Base-by-base conservation (phyloP, 352 stramenopile species). In the Pythium coloratum region DNA sequence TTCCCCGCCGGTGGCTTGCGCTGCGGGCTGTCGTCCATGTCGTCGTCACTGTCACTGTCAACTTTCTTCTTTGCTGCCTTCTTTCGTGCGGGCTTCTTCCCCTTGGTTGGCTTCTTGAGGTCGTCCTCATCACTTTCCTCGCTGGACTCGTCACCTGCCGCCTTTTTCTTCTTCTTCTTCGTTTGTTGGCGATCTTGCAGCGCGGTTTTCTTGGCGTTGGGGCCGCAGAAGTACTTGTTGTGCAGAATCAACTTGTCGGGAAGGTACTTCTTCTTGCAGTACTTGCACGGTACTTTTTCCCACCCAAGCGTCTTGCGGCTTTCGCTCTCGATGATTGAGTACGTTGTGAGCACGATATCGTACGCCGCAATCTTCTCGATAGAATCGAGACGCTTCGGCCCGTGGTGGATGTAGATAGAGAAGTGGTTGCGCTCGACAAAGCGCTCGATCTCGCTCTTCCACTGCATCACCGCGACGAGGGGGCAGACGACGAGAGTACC, bases 191-290 rank as follows among this genome's bases (percentile, higher is more conserved):
- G 89, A 59, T 94, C 76, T 79, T 99, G 97, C 0, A 97, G 82
- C 33, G 85, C 84, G 0, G 97, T 99, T 57, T 96, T 96, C 76
- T 96, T 89, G 2, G 97, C 97, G 62, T 92, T 84, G 56, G 98
- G 97, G 5, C 98, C 97, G 75, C 98, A 99, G 76, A 99, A 99
- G 66, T 99, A 99, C 71, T 98, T 99, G 73, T 96, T 92, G 73
- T 97, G 90, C 10, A 92, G 64, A 14, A 95, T 69, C 28, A 99
- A 76, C 69, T 99, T 99, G 64, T 99, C 94, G 1, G 94, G 92
- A 3, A 97, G 50, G 61, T 91, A 98, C 30, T 88, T 84, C 58
- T 91, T 92, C 38, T 94, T 95, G 77, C 97, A 99, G 72, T 99
- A 99, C 38, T 94, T 92, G 76, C 98, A 99, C 56, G 82, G 76